Base-by-base conservation (phyloP, 2,329 filamentous ascomycete genomes). In the Sporothrix protearum region DNA sequence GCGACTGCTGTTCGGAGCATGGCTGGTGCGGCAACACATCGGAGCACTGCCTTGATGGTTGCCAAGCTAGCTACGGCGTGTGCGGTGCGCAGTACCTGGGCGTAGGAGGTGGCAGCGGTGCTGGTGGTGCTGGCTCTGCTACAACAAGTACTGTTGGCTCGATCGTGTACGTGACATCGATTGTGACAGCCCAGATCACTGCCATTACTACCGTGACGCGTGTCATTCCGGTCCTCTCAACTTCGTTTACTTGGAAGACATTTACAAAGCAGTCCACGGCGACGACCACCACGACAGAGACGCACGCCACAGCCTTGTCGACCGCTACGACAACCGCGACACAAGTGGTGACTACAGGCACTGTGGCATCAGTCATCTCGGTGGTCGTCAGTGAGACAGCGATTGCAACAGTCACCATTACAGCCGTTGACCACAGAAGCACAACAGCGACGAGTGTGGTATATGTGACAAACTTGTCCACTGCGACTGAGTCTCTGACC, bases 11-110 rank as follows among this genome's bases (percentile, higher is more conserved):
- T 47, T 73, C 70, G 10, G 66, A 71, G n/a, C 68, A 74, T 16
- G 70, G 70, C 16, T 74, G 67, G 67, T 73, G 73, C 33, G 73
- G 73, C 12, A 71, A 67, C 28, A 67, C 57, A 53, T n/a, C 71
- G 3, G 73, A 72, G 55, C 70, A 73, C 64, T 74, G 73, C 53
- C 66, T 71, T 16, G 57, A 63, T 19, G 73, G 73, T 2, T 74
- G 73, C 67, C 72, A 74, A 51, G 28, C 49, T 12, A 53, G n/a
- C 39, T 73, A 68, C 55, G 73, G 73, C n/a, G 12, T 66, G 1
- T 73, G 71, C 45, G 71, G 69, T n/a, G 49, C 30, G 25, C 30
- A 63, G 53, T 57, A 66, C 22, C 39, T 69, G 1, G 16, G 45
- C 9, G 14, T 16, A 16, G 49, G 28, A 6, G 22, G 59, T 16